Conservation (phyloP, 495 filamentous ascomycete species). For the Daldinia loculata region DNA sequence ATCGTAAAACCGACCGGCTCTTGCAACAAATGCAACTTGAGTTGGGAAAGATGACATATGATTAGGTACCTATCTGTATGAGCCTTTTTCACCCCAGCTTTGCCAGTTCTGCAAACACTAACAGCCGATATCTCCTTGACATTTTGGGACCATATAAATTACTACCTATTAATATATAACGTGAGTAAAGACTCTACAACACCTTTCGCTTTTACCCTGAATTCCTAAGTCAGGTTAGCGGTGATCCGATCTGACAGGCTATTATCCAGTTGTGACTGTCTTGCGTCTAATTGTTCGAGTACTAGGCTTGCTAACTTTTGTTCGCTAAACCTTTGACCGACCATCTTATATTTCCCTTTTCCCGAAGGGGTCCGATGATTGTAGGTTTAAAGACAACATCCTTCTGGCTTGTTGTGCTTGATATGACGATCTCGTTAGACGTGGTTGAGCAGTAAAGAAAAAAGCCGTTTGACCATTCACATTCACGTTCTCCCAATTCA, state of each 20-base stretch:
- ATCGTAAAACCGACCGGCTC: neutral
- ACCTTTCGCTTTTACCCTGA: slow-evolving; percentile 38
- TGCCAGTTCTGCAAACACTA: neutral
- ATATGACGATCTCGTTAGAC: slow-evolving; percentile 6
- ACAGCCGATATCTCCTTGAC: slow-evolving; percentile 35
- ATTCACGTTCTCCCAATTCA: neutral
- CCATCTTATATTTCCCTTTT: slow-evolving; percentile 26
- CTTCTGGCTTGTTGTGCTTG: slow-evolving; percentile 16
- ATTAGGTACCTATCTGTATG: neutral
- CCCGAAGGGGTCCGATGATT: neutral
- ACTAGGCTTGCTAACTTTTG: slow-evolving; percentile 17
- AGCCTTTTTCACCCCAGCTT: neutral
- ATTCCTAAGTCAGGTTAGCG: slow-evolving; percentile 33
- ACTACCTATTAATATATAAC: slow-evolving; percentile 36
- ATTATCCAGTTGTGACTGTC: slow-evolving; percentile 35
- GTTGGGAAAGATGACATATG: neutral
- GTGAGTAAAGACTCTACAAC: slow-evolving; percentile 24
- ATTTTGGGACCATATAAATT: slow-evolving; percentile 34
- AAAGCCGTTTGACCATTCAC: slow-evolving; percentile 2
- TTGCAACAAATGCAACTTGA: neutral
- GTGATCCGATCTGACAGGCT: slow-evolving; percentile 38
- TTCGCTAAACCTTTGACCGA: slow-evolving; percentile 14
- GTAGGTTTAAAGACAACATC: slow-evolving; percentile 18
- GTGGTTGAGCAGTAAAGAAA: slow-evolving; percentile 9
- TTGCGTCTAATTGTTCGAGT: slow-evolving; percentile 35